Conservation (phyloP, 2,329 filamentous ascomycete species). For the Penicillium sp. region DNA sequence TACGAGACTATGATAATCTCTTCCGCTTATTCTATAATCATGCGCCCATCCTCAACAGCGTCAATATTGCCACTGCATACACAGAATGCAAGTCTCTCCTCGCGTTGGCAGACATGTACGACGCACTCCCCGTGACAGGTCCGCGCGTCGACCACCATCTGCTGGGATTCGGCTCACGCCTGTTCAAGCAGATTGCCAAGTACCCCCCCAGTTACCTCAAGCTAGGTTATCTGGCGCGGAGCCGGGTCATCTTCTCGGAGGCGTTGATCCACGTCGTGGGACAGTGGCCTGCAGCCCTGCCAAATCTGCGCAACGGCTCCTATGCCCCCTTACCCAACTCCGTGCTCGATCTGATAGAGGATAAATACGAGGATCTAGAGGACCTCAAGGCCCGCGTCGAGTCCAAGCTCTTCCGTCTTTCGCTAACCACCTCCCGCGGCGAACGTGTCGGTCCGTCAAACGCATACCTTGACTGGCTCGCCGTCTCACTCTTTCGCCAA, state of each 20-base stretch:
- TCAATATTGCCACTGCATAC: conserved; percentile 91
- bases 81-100: conserved; percentile 91
- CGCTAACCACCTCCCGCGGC: conserved; percentile 74
- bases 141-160: conserved; percentile 92
- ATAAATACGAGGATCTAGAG: conserved; percentile 90
- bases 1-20: conserved; percentile 93
- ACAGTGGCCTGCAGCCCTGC: conserved; percentile 83
- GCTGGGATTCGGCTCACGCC: conserved; percentile 82
- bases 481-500: conserved; percentile 82
- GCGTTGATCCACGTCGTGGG: conserved; percentile 92
- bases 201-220: conserved; percentile 92
- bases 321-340: conserved; percentile 66
- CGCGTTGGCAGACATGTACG: conserved; percentile 89
- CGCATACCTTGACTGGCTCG: conserved; percentile 87
- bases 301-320: conserved; percentile 66
- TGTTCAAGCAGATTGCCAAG: conserved; percentile 97
- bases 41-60: conserved; percentile 74
- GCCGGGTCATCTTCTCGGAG: conserved; percentile 81
- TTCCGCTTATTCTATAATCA: conserved; percentile 97
- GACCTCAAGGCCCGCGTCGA: conserved; percentile 81
- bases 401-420: conserved; percentile 78
- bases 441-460: conserved; percentile 80
- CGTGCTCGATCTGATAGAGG: conserved; percentile 87
- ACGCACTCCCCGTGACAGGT: conserved; percentile 83
- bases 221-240: conserved; percentile 81